A percentile compares a stretch with the other conserved stretches of the same genome.
Conservation (phyloP, 345 rosid genomes). For the Salix caprea region DNA sequence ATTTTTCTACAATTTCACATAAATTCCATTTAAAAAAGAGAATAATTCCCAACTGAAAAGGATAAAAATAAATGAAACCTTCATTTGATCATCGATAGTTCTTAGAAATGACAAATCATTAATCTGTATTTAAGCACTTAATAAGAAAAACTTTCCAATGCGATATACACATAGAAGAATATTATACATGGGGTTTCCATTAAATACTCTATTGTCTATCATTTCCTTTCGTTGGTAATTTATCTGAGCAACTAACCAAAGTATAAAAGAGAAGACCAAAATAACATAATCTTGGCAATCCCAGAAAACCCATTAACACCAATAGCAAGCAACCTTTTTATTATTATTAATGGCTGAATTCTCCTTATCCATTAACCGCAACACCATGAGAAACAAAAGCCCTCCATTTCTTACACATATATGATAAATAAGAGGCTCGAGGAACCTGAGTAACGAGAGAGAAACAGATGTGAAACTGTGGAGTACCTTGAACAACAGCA, state of each 20-base stretch:
- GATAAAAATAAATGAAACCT: background rate
- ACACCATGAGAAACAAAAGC: too few relatives aligned
- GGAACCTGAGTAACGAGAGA: background rate
- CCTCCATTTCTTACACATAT: background rate
- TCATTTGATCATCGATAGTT: background rate
- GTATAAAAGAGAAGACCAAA: background rate
- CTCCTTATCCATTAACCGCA: background rate
- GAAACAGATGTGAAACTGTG: background rate
- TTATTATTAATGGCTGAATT: background rate
- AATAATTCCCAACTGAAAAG: background rate
- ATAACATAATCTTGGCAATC: background rate
- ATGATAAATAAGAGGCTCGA: background rate
- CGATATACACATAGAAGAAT: background rate
- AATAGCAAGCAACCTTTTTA: background rate
- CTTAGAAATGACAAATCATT: background rate
- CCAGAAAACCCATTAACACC: background rate
- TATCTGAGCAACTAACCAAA: background rate
- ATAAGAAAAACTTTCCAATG: background rate
- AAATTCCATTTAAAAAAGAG: background rate
- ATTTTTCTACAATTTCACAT: constrained; percentile 17
- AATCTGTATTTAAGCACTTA: background rate
- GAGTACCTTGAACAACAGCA: constrained; percentile 38
- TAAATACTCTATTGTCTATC: background rate
- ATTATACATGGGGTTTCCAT: background rate
- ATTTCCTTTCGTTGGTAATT: background rate